A percentile compares a stretch with the other conserved stretches of the same genome.
These are phyloP conservation scores for Trichoderma virens DNA, from an alignment of 495 filamentous ascomycete genomes.

Conservation along the genomic window DNA sequence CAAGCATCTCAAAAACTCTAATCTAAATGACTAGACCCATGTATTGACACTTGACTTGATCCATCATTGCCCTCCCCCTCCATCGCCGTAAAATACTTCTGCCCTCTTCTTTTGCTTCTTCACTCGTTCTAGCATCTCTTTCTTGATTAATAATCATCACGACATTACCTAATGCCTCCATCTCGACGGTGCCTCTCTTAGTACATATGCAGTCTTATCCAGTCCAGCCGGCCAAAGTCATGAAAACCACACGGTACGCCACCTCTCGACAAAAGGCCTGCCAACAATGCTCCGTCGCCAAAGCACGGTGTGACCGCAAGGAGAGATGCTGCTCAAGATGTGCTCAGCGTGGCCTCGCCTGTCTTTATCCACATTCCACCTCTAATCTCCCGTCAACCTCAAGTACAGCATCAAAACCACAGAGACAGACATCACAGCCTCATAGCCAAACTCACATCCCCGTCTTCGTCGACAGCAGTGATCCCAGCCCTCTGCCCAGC, in stretches of 20 bases:
- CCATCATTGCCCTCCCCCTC: not conserved
- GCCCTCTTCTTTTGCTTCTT: not conserved
- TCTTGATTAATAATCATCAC: no score
- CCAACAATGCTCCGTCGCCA: conserved; percentile 32
- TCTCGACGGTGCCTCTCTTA: no score
- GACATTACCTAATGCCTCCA: no score
- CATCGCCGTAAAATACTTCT: not conserved
- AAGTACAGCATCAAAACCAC: no score
- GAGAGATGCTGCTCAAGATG: conserved; percentile 28
- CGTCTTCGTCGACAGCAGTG: not conserved
- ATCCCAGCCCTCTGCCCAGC: conserved; percentile 7
- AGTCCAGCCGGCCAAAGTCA: conserved; percentile 8
- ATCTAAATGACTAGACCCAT: no score
- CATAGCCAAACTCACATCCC: no score
- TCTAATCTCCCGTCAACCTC: no score
- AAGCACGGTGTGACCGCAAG: conserved; percentile 36
- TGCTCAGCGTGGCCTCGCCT: conserved; percentile 1
- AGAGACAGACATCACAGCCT: no score
- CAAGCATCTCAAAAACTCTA: no score
- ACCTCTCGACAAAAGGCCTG: conserved; percentile 38
- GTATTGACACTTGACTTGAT: not conserved
- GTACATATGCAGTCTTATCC: no score
- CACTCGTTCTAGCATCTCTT: no score
- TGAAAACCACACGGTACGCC: conserved; percentile 31
- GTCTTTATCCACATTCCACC: conserved; percentile 7